phyloP scores from a whole-genome alignment of 768 basidiomycete genomes.

The Boletus vermiculosoides region DNA sequence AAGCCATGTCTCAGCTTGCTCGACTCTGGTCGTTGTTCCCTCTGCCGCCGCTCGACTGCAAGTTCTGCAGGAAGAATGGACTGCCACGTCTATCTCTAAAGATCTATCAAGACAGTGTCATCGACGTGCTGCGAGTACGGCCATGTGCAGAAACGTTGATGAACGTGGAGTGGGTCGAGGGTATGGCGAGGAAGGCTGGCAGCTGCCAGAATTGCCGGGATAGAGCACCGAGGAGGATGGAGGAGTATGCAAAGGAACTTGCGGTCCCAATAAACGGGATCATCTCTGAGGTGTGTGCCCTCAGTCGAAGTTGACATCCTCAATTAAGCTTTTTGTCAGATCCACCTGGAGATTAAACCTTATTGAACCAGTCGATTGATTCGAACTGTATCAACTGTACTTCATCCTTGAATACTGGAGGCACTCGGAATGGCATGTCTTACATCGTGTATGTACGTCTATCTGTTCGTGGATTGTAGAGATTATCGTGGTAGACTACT shows the following conservation, averaged over 20 bases:
- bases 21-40: constrained; percentile 34
- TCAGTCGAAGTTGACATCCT: background rate
- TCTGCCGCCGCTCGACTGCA: constrained; percentile 33
- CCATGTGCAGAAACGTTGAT: constrained; percentile 32
- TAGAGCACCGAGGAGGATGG: constrained; percentile 31
- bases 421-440: constrained; percentile 1
- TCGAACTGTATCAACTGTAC: constrained; percentile 12
- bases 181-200: constrained; percentile 30
- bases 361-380: constrained; percentile 23
- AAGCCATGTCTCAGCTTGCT: constrained; percentile 34
- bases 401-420: background rate
- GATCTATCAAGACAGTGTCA: constrained; percentile 34
- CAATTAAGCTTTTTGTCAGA: constrained; percentile 12
- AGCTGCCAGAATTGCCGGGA: constrained; percentile 31
- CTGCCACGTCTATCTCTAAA: constrained; percentile 32
- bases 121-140: constrained; percentile 32
- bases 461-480: constrained; percentile 1
- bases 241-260: constrained; percentile 30
- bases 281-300: constrained; percentile 27
- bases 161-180: constrained; percentile 33
- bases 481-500: background rate
- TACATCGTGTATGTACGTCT: constrained; percentile 6
- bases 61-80: constrained; percentile 36
- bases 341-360: constrained; percentile 29
- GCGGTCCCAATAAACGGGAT: constrained; percentile 28